These are phyloP conservation scores for Lactarius tabidus DNA, from an alignment of 768 basidiomycete genomes.

Conservation along the genomic window DNA sequence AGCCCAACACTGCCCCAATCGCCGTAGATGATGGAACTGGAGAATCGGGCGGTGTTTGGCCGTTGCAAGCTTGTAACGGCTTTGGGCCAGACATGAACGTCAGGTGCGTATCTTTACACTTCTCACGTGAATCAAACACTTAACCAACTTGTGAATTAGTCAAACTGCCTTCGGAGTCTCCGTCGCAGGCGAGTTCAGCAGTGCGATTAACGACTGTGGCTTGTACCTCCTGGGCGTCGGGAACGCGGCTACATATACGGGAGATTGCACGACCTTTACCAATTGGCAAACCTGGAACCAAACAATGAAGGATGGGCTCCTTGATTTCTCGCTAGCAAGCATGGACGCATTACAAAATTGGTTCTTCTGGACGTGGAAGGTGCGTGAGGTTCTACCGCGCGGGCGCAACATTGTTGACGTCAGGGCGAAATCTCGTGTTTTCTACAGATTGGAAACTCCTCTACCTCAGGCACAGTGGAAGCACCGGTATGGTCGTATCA, in stretches of 20 bases:
- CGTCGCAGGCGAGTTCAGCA: slow-evolving; percentile 73
- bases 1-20: slow-evolving; percentile 19
- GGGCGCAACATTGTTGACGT: background rate
- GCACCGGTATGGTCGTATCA: slow-evolving; percentile 68
- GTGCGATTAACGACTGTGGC: slow-evolving; percentile 64
- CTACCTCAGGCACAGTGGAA: slow-evolving; percentile 43
- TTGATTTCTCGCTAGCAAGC: slow-evolving; percentile 47
- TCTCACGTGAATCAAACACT: background rate
- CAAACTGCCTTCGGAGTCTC: slow-evolving; percentile 62
- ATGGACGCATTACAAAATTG: slow-evolving; percentile 69
- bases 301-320: slow-evolving; percentile 48
- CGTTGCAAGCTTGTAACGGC: slow-evolving; percentile 34
- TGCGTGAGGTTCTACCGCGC: slow-evolving; percentile 24
- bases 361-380: slow-evolving; percentile 84
- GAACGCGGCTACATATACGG: slow-evolving; percentile 22
- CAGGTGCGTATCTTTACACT: slow-evolving; percentile 34
- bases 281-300: slow-evolving; percentile 52
- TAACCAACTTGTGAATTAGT: slow-evolving; percentile 28
- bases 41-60: slow-evolving; percentile 29
- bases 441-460: slow-evolving; percentile 54
- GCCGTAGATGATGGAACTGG: slow-evolving; percentile 36
- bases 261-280: slow-evolving; percentile 41
- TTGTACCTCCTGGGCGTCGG: slow-evolving; percentile 40
- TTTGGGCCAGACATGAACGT: slow-evolving; percentile 43
- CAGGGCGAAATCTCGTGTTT: slow-evolving; percentile 11